Evolutionary conservation across 495 filamentous ascomycete species (phyloP).

Genomic region (Schizothecium vesticola): DNA sequence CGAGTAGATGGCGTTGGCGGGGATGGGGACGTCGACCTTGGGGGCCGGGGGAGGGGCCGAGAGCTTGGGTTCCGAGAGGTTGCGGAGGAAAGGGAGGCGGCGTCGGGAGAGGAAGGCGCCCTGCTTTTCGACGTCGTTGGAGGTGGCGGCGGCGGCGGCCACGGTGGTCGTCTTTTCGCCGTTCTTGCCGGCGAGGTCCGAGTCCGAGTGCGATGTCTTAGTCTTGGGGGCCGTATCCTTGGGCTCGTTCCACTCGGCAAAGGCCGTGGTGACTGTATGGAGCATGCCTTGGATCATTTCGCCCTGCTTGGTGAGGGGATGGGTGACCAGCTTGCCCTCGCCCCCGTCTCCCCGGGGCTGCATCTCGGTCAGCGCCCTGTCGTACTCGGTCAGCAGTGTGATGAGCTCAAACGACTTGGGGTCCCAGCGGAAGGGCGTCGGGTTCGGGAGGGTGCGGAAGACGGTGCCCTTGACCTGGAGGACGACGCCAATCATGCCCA

Average conservation of each 20-base stretch:
- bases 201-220: neutral
- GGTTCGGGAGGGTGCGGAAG: constrained; percentile 42
- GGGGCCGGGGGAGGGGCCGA: neutral
- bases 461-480: constrained; percentile 31
- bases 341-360: neutral
- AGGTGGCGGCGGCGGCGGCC: neutral
- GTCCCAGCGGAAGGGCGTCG: constrained; percentile 31
- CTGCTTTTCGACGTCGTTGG: neutral
- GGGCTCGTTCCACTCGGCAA: constrained; percentile 1
- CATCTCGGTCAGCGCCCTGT: constrained; percentile 12
- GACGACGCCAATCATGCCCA: constrained; percentile 37
- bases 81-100: neutral
- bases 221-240: neutral
- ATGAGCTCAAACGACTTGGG: constrained; percentile 27
- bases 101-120: neutral
- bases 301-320: neutral
- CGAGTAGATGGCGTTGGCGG: constrained; percentile 10
- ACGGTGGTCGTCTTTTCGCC: neutral
- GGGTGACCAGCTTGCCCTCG: neutral
- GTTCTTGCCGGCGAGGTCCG: neutral
- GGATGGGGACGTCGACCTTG: constrained; percentile 2
- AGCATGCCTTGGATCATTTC: neutral
- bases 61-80: constrained; percentile 1
- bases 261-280: neutral
- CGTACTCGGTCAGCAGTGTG: constrained; percentile 22